phyloP scores from a whole-genome alignment of 768 basidiomycete genomes.

The Naematelia encephala region DNA sequence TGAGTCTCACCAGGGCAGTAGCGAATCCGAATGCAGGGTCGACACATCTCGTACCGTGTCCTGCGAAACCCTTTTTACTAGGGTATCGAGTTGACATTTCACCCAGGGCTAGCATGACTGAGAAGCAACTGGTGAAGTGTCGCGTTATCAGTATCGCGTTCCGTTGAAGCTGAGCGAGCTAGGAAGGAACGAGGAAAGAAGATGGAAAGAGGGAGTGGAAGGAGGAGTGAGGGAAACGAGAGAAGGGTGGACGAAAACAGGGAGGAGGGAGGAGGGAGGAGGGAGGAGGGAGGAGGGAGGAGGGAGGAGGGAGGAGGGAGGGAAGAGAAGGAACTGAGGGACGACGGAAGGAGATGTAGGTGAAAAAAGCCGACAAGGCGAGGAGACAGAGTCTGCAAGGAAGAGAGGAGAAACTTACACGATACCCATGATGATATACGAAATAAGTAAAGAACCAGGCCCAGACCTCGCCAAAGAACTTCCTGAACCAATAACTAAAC shows the following conservation, averaged over 20 bases:
- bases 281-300: too few relatives aligned
- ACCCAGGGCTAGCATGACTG: constrained; percentile 43
- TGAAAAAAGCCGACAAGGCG: too few relatives aligned
- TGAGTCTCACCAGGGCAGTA: constrained; percentile 38
- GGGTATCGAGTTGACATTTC: constrained; percentile 46
- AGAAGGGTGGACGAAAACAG: too few relatives aligned
- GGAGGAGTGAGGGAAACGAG: too few relatives aligned
- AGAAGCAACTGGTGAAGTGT: constrained; percentile 26
- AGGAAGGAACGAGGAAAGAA: too few relatives aligned
- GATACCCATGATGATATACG: constrained; percentile 40
- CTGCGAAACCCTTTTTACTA: constrained; percentile 45
- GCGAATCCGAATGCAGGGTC: constrained; percentile 46
- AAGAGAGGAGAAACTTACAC: constrained; percentile 18
- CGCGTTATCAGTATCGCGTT: too few relatives aligned
- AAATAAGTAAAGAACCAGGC: constrained; percentile 37
- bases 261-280: too few relatives aligned
- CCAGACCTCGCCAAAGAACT: constrained; percentile 40
- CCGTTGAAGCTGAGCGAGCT: too few relatives aligned
- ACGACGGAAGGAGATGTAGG: too few relatives aligned
- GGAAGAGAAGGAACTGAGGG: too few relatives aligned
- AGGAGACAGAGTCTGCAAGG: not conserved
- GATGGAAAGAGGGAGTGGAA: not conserved
- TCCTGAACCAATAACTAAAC: constrained; percentile 47
- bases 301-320: too few relatives aligned
- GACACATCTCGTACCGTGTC: constrained; percentile 46